Conservation (phyloP, 1,284 basidiomycete genomes). For the Sporisorium scitamineum region DNA sequence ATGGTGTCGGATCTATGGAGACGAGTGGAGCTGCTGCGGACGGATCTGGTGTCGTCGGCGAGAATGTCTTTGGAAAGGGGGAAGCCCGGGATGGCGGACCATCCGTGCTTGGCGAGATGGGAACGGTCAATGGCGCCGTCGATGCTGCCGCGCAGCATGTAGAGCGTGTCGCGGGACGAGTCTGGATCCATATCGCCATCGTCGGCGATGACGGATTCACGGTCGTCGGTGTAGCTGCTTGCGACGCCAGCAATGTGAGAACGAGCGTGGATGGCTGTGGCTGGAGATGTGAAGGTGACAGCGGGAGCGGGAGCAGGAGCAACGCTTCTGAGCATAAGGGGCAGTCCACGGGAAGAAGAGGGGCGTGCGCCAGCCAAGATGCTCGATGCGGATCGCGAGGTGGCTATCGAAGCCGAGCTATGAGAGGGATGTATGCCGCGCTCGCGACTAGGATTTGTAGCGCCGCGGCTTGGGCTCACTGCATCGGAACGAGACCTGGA, state of each 20-base stretch:
- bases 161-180: slow-evolving; percentile 41
- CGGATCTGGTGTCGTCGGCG: slow-evolving; percentile 61
- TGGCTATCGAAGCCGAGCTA: slow-evolving; percentile 26
- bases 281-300: slow-evolving; percentile 52
- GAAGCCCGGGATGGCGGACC: slow-evolving; percentile 62
- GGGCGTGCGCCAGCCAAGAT: slow-evolving; percentile 4
- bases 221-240: slow-evolving; percentile 45
- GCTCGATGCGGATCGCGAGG: slow-evolving; percentile 18
- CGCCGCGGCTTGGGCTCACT: slow-evolving; percentile 5
- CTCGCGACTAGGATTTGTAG: neutral
- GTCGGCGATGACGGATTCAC: slow-evolving; percentile 42
- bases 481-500: slow-evolving; percentile 9
- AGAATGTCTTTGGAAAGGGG: slow-evolving; percentile 62
- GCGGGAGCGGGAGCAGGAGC: slow-evolving; percentile 56
- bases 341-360: slow-evolving; percentile 17
- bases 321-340: slow-evolving; percentile 34
- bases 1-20: slow-evolving; percentile 48
- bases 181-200: slow-evolving; percentile 42
- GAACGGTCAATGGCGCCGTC: slow-evolving; percentile 39
- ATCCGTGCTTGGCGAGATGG: slow-evolving; percentile 50
- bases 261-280: slow-evolving; percentile 44
- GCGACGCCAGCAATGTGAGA: slow-evolving; percentile 31
- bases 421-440: slow-evolving; percentile 16
- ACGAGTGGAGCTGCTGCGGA: slow-evolving; percentile 56
- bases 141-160: slow-evolving; percentile 29